Evolutionary conservation across 139 green algal species (phyloP).

Genomic region (Haematococcus lacustris): DNA sequence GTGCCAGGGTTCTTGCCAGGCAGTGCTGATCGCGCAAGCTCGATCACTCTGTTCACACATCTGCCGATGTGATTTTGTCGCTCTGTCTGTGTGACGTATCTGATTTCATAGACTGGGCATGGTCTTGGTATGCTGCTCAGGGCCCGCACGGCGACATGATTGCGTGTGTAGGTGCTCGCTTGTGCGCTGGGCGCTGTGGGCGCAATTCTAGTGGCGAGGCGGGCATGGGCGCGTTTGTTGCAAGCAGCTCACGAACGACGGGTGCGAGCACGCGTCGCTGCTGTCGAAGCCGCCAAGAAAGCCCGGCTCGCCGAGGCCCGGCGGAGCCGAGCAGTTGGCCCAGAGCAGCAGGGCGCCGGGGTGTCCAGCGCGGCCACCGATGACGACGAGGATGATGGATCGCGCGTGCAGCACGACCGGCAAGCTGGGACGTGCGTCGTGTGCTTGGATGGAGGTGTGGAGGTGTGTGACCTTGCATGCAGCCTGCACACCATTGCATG

Average conservation of each 20-base stretch:
- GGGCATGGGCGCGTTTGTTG: too few relatives aligned
- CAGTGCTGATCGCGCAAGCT: neutral
- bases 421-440: constrained; percentile 24
- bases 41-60: neutral
- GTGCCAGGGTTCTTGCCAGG: neutral
- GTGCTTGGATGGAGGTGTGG: constrained; percentile 1
- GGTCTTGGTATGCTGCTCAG: neutral
- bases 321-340: too few relatives aligned
- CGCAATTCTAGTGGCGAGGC: too few relatives aligned
- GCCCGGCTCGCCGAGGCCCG: neutral
- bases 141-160: neutral
- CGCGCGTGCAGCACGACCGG: neutral
- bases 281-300: neutral
- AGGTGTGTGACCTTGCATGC: too few relatives aligned
- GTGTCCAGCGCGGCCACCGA: neutral
- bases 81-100: neutral
- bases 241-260: too few relatives aligned
- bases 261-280: neutral
- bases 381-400: neutral
- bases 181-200: too few relatives aligned
- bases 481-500: too few relatives aligned
- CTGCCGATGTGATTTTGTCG: neutral
- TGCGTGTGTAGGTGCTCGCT: neutral
- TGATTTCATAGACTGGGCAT: neutral
- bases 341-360: too few relatives aligned